These are phyloP conservation scores for Neurospora pannonica DNA, from an alignment of 495 filamentous ascomycete genomes.

Conservation along the genomic window DNA sequence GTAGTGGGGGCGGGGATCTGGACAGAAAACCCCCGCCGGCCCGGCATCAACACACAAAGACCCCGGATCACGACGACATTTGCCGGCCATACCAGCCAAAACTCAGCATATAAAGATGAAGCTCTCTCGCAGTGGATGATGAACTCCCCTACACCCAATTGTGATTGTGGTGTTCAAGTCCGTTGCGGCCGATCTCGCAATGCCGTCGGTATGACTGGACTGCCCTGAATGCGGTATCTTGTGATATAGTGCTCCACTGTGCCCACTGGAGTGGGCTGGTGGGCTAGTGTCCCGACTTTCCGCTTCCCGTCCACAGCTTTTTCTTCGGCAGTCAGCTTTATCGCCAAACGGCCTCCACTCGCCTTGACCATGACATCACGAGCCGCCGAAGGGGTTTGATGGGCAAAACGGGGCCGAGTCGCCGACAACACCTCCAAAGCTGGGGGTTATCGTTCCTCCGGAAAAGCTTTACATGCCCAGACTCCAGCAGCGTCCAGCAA, in stretches of 20 bases:
- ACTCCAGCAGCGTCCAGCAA: not conserved
- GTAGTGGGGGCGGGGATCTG: not conserved
- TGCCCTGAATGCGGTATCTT: not conserved
- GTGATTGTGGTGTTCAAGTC: not conserved
- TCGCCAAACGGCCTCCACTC: not conserved
- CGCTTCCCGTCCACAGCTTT: not conserved
- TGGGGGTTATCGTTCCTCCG: not conserved
- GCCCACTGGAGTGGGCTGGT: not conserved
- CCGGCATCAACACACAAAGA: not conserved
- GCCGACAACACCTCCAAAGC: not conserved
- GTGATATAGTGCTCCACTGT: not conserved
- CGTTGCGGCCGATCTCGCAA: not conserved
- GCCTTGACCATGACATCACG: not conserved
- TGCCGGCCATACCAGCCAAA: not conserved
- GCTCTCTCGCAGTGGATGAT: not conserved
- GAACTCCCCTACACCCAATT: not conserved
- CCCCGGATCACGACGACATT: not conserved
- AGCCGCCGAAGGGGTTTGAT: not conserved
- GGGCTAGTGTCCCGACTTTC: not conserved
- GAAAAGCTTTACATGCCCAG: not conserved
- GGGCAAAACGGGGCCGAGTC: not conserved
- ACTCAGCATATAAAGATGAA: not conserved
- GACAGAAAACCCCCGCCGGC: not conserved
- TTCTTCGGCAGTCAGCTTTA: not conserved
- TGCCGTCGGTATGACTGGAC: not conserved